Base-by-base conservation (phyloP, 2,329 filamentous ascomycete species). In the Fusarium graminum region DNA sequence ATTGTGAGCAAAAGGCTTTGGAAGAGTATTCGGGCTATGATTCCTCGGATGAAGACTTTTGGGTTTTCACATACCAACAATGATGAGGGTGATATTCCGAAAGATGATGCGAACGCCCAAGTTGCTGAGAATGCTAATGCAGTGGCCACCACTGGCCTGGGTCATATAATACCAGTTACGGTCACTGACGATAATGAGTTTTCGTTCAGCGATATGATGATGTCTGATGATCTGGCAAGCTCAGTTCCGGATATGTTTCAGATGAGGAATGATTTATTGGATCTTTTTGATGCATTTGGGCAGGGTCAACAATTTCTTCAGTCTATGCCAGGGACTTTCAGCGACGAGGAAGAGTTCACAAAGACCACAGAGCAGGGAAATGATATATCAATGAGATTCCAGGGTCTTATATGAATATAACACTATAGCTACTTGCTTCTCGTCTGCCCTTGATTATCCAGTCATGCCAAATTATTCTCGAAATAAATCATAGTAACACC, bases 401-500 rank as follows among this genome's bases (percentile, higher is more conserved):
- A 77, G 41, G 75, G 75, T 0, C 41, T 78, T 8, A 75, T 78
- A 42, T 71, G 38, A 51, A 3, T 9, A 13, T 17, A 0, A 2
- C 10, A 26, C 12, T 52, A 12, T 17, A 39, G 7, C 14, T 10
- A 11, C 2, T 9, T 7, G 3, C 8, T 17, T 25, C 22, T 22
- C 6, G 22, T 16, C 30, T n/a, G 16, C 7, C n/a, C 16, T 36
- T 3, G n/a, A n/a, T 8, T 16, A 2, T 4, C 16, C 1, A n/a
- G 10, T 9, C 62, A 65, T 0, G 29, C 11, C 6, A 65, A 34
- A 16, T 66, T 45, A 1, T 65, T 74, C 55, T 78, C 74, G 9
- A 88, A 83, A 68, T 78, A 85, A 40, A 87, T 86, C 71, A 85
- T 89, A 36, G 86, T 84, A 4, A 82, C 69, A 3, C 75, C 76